Percentiles rank a stretch among this genome's conserved stretches.
Conservation (phyloP, 1,284 basidiomycete species). For the Ustilago hordei region DNA sequence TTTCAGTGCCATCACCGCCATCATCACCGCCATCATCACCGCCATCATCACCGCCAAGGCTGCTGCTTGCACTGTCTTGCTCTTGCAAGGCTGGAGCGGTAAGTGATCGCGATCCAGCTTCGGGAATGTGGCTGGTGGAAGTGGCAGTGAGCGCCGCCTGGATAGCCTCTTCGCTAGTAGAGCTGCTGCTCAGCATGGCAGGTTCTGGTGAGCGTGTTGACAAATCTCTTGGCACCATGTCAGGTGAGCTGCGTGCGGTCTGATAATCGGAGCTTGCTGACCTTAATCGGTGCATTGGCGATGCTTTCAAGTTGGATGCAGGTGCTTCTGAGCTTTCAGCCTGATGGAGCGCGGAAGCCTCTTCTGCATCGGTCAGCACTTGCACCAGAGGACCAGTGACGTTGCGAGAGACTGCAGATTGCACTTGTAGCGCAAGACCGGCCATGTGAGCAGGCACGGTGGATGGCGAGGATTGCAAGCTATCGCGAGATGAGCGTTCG, state of each 20-base stretch:
- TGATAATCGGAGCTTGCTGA: slow-evolving; percentile 23
- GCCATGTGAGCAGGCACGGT: slow-evolving; percentile 35
- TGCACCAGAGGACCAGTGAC: slow-evolving; percentile 46
- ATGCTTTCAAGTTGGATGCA: background rate
- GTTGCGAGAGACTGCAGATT: slow-evolving; percentile 45
- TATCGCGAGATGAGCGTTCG: slow-evolving; percentile 15
- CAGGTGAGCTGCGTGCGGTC: slow-evolving; percentile 38
- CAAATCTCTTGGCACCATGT: slow-evolving; percentile 11
- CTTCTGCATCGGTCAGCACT: slow-evolving; percentile 40
- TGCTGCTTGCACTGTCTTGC: slow-evolving; percentile 23
- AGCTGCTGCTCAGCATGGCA: slow-evolving; percentile 12
- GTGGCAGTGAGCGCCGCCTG: slow-evolving; percentile 12
- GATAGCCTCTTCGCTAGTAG: slow-evolving; percentile 20
- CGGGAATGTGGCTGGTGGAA: background rate
- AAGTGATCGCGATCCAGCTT: slow-evolving; percentile 7
- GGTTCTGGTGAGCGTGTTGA: slow-evolving; percentile 1
- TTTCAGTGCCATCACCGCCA: slow-evolving; percentile 27
- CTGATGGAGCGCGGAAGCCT: slow-evolving; percentile 20
- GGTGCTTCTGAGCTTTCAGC: slow-evolving; percentile 3
- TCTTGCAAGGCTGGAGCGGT: slow-evolving; percentile 19
- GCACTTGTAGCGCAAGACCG: slow-evolving; percentile 39
- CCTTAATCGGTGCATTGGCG: slow-evolving; percentile 9
- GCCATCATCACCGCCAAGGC: slow-evolving; percentile 25
- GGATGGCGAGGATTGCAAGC: slow-evolving; percentile 11
- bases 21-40: too few relatives aligned